Conservation (phyloP, 441 rosid species). For the Populus trichocarpa region DNA sequence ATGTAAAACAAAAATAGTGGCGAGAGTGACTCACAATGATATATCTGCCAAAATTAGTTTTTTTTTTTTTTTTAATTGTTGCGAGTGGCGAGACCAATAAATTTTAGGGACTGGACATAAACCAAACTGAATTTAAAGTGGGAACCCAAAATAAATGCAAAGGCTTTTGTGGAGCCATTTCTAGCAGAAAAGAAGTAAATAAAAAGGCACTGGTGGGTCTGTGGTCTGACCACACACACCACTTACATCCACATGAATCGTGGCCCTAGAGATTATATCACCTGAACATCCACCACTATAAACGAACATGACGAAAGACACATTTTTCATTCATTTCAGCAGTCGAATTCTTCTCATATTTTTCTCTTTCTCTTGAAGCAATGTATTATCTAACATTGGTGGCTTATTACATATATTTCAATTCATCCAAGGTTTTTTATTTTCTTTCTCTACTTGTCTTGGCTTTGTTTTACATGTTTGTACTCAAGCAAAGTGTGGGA, state of each 20-base stretch:
- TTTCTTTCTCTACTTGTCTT: slow-evolving; percentile 16
- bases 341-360: not conserved
- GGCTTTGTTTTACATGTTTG: slow-evolving; percentile 18
- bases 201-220: not conserved
- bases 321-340: not conserved
- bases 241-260: not conserved
- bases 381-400: slow-evolving; percentile 26
- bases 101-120: too few relatives aligned
- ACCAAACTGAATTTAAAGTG: not conserved
- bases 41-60: too few relatives aligned
- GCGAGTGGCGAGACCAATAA: too few relatives aligned
- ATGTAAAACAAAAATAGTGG: too few relatives aligned
- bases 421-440: slow-evolving; percentile 20
- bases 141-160: not conserved
- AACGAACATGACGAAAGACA: not conserved
- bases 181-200: not conserved
- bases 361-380: not conserved
- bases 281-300: not conserved
- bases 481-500: not conserved
- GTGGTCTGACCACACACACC: too few relatives aligned
- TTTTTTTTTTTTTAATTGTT: too few relatives aligned
- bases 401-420: slow-evolving; percentile 31
- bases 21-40: too few relatives aligned
- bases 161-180: not conserved
- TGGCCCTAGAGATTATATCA: not conserved